These are phyloP conservation scores for Brassica nigra DNA, from an alignment of 345 rosid species.

Conservation along the genomic window DNA sequence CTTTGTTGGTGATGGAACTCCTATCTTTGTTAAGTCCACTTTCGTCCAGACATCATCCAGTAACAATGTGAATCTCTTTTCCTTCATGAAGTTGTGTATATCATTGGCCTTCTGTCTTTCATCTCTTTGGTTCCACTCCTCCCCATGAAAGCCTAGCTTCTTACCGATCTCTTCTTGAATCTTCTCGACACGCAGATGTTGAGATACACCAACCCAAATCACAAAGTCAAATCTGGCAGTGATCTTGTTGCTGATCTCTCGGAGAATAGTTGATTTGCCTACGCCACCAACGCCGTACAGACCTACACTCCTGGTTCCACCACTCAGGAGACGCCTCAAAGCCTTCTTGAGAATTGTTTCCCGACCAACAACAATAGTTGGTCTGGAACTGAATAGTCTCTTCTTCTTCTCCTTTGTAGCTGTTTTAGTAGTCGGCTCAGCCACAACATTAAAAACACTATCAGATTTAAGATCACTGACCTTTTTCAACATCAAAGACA, in stretches of 20 bases:
- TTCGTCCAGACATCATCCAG: slow-evolving; percentile 31
- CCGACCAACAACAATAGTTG: neutral
- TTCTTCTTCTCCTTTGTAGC: too few relatives aligned
- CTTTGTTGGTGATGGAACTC: slow-evolving; percentile 8
- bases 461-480: neutral
- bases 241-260: slow-evolving; percentile 6
- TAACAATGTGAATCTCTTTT: neutral
- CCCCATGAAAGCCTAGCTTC: neutral
- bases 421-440: neutral
- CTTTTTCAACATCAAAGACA: neutral
- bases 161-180: slow-evolving; percentile 19
- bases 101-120: neutral
- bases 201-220: slow-evolving; percentile 13
- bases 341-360: neutral
- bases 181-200: neutral
- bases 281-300: slow-evolving; percentile 2
- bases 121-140: slow-evolving; percentile 7
- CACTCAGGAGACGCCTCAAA: neutral
- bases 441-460: neutral
- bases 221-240: neutral
- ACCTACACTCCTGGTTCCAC: neutral
- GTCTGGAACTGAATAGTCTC: neutral
- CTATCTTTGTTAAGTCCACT: slow-evolving; percentile 4
- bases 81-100: neutral
- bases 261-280: slow-evolving; percentile 36